phyloP scores from a whole-genome alignment of 768 basidiomycete genomes.

The Boletellus sp. region DNA sequence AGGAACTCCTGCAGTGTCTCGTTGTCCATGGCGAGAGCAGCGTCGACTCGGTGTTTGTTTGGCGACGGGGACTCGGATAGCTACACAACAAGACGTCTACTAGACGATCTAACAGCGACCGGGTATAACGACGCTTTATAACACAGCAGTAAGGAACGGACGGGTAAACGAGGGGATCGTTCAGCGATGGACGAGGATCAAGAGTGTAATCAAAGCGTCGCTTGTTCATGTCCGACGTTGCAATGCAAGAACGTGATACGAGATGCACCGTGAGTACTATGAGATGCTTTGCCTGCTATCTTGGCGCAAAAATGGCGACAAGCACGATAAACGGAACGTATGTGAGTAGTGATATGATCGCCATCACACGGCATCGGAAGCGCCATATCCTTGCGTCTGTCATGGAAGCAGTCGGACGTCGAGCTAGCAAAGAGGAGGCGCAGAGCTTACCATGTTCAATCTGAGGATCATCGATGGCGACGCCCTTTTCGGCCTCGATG shows the following conservation, averaged over 20 bases:
- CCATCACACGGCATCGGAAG: conserved; percentile 70
- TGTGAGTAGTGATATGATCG: conserved; percentile 61
- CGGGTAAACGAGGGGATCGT: conserved; percentile 17
- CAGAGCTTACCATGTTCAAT: conserved; percentile 63
- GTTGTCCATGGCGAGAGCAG: conserved; percentile 21
- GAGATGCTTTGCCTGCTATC: conserved; percentile 22
- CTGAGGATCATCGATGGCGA: conserved; percentile 75
- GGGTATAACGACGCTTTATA: conserved; percentile 30
- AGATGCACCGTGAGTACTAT: conserved; percentile 9
- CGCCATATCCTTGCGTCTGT: conserved; percentile 75
- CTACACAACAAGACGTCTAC: conserved; percentile 22
- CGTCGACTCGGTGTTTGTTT: conserved; percentile 20
- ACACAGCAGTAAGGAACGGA: conserved; percentile 26
- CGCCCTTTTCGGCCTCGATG: conserved; percentile 58
- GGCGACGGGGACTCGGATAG: conserved; percentile 22
- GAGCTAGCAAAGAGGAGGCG: not conserved
- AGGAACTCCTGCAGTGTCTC: conserved; percentile 45
- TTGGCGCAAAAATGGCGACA: conserved; percentile 57
- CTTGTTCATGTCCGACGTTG: conserved; percentile 17
- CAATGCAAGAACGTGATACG: conserved; percentile 24
- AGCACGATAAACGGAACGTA: conserved; percentile 79
- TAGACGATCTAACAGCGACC: conserved; percentile 5
- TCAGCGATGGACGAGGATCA: conserved; percentile 11
- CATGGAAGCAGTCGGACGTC: conserved; percentile 4
- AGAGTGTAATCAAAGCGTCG: conserved; percentile 8